phyloP scores from a whole-genome alignment of 2,329 filamentous ascomycete species.

The Spiromastix sp. region DNA sequence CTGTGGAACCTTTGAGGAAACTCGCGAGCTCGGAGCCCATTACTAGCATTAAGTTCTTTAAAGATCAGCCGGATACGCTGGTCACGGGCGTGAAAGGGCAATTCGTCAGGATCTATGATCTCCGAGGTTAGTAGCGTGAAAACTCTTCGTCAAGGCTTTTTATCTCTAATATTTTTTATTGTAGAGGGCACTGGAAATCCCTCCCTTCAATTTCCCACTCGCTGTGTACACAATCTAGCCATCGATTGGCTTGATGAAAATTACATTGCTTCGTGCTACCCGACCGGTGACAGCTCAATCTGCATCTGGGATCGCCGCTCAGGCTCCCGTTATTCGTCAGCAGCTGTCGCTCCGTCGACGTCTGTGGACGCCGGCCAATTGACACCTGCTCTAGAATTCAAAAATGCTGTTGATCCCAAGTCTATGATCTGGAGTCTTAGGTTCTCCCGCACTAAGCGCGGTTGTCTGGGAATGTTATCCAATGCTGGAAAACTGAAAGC shows the following conservation, averaged over 20 bases:
- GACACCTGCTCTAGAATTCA: constrained; percentile 48
- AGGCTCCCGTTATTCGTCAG: constrained; percentile 27
- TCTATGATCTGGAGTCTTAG: constrained; percentile 52
- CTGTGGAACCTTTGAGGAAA: constrained; percentile 44
- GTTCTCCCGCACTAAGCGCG: constrained; percentile 48
- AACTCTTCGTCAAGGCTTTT: constrained; percentile 4
- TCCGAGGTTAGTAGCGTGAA: constrained; percentile 40
- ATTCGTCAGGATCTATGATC: constrained; percentile 52
- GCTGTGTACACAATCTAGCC: constrained; percentile 53
- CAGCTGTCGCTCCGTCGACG: constrained; percentile 24
- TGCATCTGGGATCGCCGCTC: constrained; percentile 54
- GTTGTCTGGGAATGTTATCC: constrained; percentile 48
- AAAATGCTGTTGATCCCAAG: constrained; percentile 41
- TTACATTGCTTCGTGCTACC: constrained; percentile 50
- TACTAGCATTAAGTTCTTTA: constrained; percentile 55
- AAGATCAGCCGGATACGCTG: constrained; percentile 48
- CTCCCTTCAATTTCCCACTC: constrained; percentile 42
- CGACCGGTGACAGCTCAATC: constrained; percentile 46
- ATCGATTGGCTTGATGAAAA: constrained; percentile 56
- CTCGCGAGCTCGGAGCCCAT: constrained; percentile 53
- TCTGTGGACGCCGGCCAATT: constrained; percentile 24
- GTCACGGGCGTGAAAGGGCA: constrained; percentile 51
- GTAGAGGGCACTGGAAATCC: constrained; percentile 29
- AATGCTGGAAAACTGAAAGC: constrained; percentile 50
- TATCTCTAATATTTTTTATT: constrained; percentile 5